These are phyloP conservation scores for Lathyrus tuberosus DNA, from an alignment of 306 rosid genomes.

Conservation along the genomic window DNA sequence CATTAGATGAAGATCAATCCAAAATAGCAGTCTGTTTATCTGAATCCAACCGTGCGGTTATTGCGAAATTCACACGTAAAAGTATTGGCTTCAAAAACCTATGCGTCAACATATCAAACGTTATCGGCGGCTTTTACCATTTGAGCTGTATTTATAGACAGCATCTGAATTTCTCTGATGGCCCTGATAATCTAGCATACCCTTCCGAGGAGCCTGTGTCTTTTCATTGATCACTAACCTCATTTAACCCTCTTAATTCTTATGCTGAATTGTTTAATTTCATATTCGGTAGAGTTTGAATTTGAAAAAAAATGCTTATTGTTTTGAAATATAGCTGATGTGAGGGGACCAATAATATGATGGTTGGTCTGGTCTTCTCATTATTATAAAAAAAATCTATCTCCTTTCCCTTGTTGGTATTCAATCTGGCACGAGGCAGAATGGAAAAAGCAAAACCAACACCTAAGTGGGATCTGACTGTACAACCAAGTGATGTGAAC, in stretches of 20 bases:
- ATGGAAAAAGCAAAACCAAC: slow-evolving; percentile 56
- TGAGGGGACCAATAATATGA: slow-evolving; percentile 53
- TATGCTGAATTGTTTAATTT: slow-evolving; percentile 15
- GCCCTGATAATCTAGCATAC: background rate
- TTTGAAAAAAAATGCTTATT: background rate
- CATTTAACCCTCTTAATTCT: background rate
- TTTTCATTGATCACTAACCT: slow-evolving; percentile 3
- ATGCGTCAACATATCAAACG: background rate
- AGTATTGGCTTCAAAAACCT: too few relatives aligned
- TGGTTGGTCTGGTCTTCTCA: slow-evolving; percentile 55
- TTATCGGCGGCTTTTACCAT: background rate
- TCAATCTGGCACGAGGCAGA: slow-evolving; percentile 51
- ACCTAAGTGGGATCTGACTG: slow-evolving; percentile 74
- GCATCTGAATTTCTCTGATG: background rate
- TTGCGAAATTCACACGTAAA: background rate
- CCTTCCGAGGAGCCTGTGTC: slow-evolving; percentile 7
- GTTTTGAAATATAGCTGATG: slow-evolving; percentile 24
- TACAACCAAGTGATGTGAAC: slow-evolving; percentile 58
- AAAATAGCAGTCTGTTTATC: background rate
- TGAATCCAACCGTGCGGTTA: background rate
- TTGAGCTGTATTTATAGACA: background rate
- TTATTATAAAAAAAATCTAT: slow-evolving; percentile 49
- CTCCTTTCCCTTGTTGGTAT: slow-evolving; percentile 59
- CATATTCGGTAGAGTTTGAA: background rate
- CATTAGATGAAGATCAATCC: background rate